Evolutionary conservation across 192 early-diverging fungal genomes (phyloP), one percentile per base, ranked within the genome.

Genomic region (Gryganskiella cystojenkinii): DNA sequence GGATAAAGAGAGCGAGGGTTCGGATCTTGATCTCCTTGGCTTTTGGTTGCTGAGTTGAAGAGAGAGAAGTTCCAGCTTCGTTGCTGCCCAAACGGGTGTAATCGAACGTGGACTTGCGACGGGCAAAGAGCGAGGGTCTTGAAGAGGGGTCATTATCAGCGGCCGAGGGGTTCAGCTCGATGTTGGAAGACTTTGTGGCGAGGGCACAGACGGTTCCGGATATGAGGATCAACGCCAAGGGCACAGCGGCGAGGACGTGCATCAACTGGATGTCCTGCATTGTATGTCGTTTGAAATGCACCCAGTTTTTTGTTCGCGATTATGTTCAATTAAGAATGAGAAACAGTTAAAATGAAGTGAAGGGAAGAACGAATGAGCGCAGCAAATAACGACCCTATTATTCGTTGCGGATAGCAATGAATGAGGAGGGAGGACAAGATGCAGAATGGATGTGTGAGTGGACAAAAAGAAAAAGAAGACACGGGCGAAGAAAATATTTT

Each of bases 11-110:
- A 30, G 58, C 14, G 9, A 63, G 25, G 31, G 51, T 58, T 27
- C 74, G 74, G 55, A 68, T 63, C 49, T 68, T 78, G 67, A 78
- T 78, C 55, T 64, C 58, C 3, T 30, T 31, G n/a, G 53, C 67
- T 22, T 59, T 64, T n/a, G 74, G 74, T 34, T 69, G 74, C 20
- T 17, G 13, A 17, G 64, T 42, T 1, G 35, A 10, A 7, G 64
- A 25, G 6, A 53, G 24, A 17, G 45, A 27, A 19, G 47, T 58
- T 17, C 58, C 57, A 40, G 47, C 37, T 14, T 68, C 50, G 30
- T 20, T 37, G 40, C 19, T 52, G 28, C 28, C 25, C 35, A 78
- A 55, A 27, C 49, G 66, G 27, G 74, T 78, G 61, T 64, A 69
- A 42, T 78, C 67, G 42, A 78, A 78, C 13, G 56, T 69, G 7